phyloP scores from a whole-genome alignment of 2,329 filamentous ascomycete genomes.

The Trematosphaeria pertusa region DNA sequence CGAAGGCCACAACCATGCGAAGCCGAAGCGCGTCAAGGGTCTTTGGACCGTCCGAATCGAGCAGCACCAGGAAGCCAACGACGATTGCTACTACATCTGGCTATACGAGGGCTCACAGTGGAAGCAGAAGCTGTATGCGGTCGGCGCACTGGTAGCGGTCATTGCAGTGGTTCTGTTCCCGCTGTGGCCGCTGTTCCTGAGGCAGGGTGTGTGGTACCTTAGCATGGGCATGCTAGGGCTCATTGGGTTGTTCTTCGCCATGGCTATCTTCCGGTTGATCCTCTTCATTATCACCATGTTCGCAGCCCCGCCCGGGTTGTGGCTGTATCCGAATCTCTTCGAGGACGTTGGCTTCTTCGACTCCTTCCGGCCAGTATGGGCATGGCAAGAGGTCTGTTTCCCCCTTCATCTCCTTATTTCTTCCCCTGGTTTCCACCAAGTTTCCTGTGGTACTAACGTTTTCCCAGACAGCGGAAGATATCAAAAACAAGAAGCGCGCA shows the following conservation, averaged over 20 bases:
- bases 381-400: slow-evolving; percentile 85
- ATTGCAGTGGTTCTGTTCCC: slow-evolving; percentile 94
- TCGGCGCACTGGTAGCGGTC: slow-evolving; percentile 79
- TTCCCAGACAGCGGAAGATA: slow-evolving; percentile 48
- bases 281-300: slow-evolving; percentile 95
- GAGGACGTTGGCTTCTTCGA: slow-evolving; percentile 99
- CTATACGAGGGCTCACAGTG: slow-evolving; percentile 93
- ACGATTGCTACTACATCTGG: slow-evolving; percentile 96
- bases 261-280: slow-evolving; percentile 96
- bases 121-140: slow-evolving; percentile 91
- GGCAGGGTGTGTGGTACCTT: slow-evolving; percentile 95
- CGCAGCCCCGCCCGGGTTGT: slow-evolving; percentile 82
- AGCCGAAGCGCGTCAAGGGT: slow-evolving; percentile 87
- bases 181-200: slow-evolving; percentile 89
- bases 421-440: not conserved
- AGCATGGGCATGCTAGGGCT: slow-evolving; percentile 92
- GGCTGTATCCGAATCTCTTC: slow-evolving; percentile 97
- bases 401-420: not conserved
- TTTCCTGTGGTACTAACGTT: slow-evolving; percentile 2
- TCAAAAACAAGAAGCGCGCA: slow-evolving; percentile 53
- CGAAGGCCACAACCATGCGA: slow-evolving; percentile 60
- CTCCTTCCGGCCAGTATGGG: slow-evolving; percentile 94
- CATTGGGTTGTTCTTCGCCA: slow-evolving; percentile 91
- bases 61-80: slow-evolving; percentile 87
- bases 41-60: slow-evolving; percentile 96